Evolutionary conservation across 768 basidiomycete genomes (phyloP).

Genomic region (Piloderma croceum): DNA sequence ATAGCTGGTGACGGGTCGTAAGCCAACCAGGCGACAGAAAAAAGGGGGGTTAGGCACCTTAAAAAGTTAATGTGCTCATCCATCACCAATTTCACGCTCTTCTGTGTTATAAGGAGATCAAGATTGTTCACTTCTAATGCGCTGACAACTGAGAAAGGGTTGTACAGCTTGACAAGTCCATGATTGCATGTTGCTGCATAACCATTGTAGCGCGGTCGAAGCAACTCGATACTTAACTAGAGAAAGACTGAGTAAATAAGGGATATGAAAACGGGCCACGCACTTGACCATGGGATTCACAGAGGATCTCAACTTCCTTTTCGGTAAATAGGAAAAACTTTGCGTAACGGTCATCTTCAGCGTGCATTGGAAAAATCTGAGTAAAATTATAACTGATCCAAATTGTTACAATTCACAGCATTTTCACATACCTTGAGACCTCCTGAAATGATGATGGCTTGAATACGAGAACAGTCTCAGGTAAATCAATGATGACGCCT

Average conservation of each 20-base stretch:
- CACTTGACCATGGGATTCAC: no score
- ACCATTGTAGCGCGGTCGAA: slow-evolving; percentile 5
- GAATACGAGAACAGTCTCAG: no score
- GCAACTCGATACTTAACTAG: no score
- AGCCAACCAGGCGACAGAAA: slow-evolving; percentile 9
- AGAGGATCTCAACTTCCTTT: no score
- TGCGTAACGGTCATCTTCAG: slow-evolving; percentile 11
- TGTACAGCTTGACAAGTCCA: slow-evolving; percentile 7
- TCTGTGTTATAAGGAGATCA: slow-evolving; percentile 7
- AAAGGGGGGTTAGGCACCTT: slow-evolving; percentile 6
- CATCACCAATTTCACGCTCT: slow-evolving; percentile 6
- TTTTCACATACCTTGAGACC: slow-evolving; percentile 9
- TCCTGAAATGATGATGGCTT: no score
- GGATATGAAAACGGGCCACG: no score
- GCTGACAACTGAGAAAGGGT: slow-evolving; percentile 7
- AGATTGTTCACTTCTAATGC: slow-evolving; percentile 8
- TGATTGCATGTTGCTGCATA: slow-evolving; percentile 5
- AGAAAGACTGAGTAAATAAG: no score
- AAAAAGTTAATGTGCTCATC: slow-evolving; percentile 8
- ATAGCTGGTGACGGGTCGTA: slow-evolving; percentile 8
- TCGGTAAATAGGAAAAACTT: slow-evolving; percentile 9
- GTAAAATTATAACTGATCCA: slow-evolving; percentile 5
- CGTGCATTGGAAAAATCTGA: slow-evolving; percentile 11
- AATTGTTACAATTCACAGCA: slow-evolving; percentile 2
- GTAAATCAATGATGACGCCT: no score